Percentiles rank a stretch among this genome's conserved stretches.
Evolutionary conservation across 768 basidiomycete genomes (phyloP).

Genomic region (Collybia sordida): DNA sequence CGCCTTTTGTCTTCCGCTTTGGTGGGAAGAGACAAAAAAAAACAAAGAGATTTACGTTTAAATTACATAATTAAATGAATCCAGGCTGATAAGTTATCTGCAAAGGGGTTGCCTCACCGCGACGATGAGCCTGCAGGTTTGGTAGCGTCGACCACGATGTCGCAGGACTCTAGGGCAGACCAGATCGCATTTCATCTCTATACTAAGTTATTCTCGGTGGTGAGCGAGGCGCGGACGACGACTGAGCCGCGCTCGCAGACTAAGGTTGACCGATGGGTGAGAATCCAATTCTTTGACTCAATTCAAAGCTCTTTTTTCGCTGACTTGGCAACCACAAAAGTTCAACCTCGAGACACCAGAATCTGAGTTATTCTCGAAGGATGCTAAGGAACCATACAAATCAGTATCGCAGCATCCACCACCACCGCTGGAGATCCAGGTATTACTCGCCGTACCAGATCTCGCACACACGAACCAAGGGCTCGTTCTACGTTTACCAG

Average conservation of each 20-base stretch:
- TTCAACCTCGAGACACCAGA: constrained; percentile 84
- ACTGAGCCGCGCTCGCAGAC: constrained; percentile 36
- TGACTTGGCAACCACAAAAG: constrained; percentile 37
- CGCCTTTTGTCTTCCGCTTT: no score
- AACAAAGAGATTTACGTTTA: no score
- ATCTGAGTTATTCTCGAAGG: constrained; percentile 63
- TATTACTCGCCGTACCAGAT: constrained; percentile 71
- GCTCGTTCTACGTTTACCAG: constrained; percentile 63
- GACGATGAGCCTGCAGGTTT: not conserved
- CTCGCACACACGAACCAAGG: constrained; percentile 61
- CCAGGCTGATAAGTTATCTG: no score
- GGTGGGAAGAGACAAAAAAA: no score
- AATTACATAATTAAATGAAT: no score
- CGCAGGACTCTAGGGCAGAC: constrained; percentile 65
- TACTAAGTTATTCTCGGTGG: constrained; percentile 76
- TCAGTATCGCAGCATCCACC: constrained; percentile 47
- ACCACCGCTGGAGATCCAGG: constrained; percentile 63
- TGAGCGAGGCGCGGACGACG: constrained; percentile 73
- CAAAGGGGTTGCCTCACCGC: no score
- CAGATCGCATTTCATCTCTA: constrained; percentile 85
- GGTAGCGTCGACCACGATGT: constrained; percentile 24
- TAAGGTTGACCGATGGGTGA: constrained; percentile 82
- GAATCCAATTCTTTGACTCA: constrained; percentile 22
- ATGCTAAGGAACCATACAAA: constrained; percentile 59
- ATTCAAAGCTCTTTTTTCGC: not conserved